These are phyloP conservation scores for Xylariaceae sp. DNA, from an alignment of 2,329 filamentous ascomycete genomes.

Conservation along the genomic window DNA sequence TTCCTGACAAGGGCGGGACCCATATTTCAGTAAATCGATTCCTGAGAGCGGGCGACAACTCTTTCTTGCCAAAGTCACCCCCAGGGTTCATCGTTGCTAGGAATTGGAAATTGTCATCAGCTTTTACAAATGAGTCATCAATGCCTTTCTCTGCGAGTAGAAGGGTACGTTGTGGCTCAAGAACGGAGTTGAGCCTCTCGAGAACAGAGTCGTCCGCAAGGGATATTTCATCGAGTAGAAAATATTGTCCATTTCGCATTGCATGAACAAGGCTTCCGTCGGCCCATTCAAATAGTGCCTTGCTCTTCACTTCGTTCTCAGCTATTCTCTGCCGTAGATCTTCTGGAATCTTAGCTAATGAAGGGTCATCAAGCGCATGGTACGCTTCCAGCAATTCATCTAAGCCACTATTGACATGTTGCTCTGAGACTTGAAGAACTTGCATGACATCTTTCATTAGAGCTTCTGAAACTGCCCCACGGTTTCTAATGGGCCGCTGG, in stretches of 20 bases:
- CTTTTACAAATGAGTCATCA: conserved; percentile 79
- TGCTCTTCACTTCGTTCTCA: conserved; percentile 65
- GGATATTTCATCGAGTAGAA: conserved; percentile 96
- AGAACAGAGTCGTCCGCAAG: conserved; percentile 96
- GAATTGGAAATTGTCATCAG: conserved; percentile 85
- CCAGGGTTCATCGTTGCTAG: conserved; percentile 99
- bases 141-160: conserved; percentile 93
- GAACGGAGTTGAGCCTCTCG: conserved; percentile 93
- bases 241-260: conserved; percentile 89
- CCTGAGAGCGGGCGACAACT: conserved; percentile 90
- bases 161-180: conserved; percentile 85
- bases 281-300: conserved; percentile 93
- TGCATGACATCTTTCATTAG: conserved; percentile 66
- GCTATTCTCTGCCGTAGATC: conserved; percentile 54
- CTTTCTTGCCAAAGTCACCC: conserved; percentile 97
- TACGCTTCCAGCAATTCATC: conserved; percentile 67
- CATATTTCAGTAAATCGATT: conserved; percentile 99
- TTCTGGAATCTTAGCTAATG: conserved; percentile 53
- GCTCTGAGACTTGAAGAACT: conserved; percentile 50
- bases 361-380: conserved; percentile 54
- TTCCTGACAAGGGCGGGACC: conserved; percentile 87
- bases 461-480: conserved; percentile 71
- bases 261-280: conserved; percentile 93
- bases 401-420: conserved; percentile 49
- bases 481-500: conserved; percentile 88